Conservation (phyloP, 169 alveolate genomes). For the Perkinsus olseni region DNA sequence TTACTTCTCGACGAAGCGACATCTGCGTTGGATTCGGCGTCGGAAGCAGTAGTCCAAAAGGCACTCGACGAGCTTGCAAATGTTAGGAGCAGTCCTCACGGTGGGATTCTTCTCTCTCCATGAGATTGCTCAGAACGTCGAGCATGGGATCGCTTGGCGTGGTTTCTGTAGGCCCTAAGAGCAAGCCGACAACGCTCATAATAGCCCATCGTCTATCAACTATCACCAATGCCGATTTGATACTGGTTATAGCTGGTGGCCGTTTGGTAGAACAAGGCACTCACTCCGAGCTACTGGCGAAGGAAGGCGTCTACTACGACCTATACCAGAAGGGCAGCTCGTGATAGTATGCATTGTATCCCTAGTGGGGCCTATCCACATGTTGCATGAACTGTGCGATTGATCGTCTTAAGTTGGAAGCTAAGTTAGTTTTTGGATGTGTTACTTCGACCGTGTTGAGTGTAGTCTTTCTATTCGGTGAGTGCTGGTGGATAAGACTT, state of each 20-base stretch:
- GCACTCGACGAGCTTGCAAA: constrained; percentile 28
- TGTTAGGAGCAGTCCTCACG: not conserved
- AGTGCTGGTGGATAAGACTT: no score
- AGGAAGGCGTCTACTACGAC: not conserved
- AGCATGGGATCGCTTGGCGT: no score
- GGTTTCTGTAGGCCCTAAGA: no score
- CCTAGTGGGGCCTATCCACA: no score
- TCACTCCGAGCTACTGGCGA: constrained; percentile 48
- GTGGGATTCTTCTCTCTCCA: not conserved
- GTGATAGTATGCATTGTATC: not conserved
- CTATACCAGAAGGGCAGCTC: not conserved
- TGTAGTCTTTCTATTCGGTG: no score
- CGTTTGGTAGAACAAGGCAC: constrained; percentile 52
- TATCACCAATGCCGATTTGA: constrained; percentile 62
- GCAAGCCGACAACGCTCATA: constrained; percentile 53
- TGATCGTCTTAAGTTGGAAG: no score
- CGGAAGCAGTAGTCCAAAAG: constrained; percentile 41
- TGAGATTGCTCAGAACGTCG: not conserved
- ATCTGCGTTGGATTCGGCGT: constrained; percentile 53
- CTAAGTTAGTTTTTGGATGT: no score
- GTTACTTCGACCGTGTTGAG: no score
- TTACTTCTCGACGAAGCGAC: constrained; percentile 73
- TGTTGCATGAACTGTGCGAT: no score
- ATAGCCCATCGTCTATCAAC: constrained; percentile 87
- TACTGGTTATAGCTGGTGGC: constrained; percentile 50